Evolutionary conservation across 208 protist genomes (phyloP).

Genomic region (Leishmania tarentolae): DNA sequence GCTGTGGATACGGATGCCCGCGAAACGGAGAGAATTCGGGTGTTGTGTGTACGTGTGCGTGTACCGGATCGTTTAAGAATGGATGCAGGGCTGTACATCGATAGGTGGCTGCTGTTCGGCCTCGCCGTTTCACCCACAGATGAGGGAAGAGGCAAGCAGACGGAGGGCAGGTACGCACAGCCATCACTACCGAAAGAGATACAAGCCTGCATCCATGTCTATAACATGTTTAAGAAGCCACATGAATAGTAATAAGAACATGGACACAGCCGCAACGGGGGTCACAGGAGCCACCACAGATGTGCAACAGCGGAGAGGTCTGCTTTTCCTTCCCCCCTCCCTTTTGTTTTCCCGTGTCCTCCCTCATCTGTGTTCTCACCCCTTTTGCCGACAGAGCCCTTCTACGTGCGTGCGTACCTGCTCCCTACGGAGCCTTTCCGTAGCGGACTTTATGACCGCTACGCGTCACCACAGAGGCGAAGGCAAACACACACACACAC

Average conservation of each 20-base stretch:
- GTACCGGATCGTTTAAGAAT: too few relatives aligned
- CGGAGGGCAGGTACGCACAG: too few relatives aligned
- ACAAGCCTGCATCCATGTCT: too few relatives aligned
- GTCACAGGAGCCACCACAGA: neutral
- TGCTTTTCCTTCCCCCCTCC: neutral
- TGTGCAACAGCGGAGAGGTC: neutral
- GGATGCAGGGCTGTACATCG: too few relatives aligned
- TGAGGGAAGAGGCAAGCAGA: too few relatives aligned
- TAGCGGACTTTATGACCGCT: neutral
- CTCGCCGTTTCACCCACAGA: too few relatives aligned
- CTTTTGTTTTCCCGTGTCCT: neutral
- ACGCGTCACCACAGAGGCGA: neutral
- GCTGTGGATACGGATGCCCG: neutral
- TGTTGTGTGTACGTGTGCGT: neutral
- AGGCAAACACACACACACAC: neutral
- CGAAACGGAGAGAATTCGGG: neutral
- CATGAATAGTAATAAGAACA: slow-evolving; percentile 12
- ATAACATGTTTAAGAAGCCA: neutral
- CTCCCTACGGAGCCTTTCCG: neutral
- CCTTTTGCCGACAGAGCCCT: neutral
- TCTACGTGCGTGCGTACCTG: neutral
- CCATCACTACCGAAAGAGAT: too few relatives aligned
- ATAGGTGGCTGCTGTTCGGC: too few relatives aligned
- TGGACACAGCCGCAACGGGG: neutral
- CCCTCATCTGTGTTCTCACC: neutral